These are phyloP conservation scores for Trypanosomatidae sp. DNA, from an alignment of 208 protist genomes.

Conservation along the genomic window DNA sequence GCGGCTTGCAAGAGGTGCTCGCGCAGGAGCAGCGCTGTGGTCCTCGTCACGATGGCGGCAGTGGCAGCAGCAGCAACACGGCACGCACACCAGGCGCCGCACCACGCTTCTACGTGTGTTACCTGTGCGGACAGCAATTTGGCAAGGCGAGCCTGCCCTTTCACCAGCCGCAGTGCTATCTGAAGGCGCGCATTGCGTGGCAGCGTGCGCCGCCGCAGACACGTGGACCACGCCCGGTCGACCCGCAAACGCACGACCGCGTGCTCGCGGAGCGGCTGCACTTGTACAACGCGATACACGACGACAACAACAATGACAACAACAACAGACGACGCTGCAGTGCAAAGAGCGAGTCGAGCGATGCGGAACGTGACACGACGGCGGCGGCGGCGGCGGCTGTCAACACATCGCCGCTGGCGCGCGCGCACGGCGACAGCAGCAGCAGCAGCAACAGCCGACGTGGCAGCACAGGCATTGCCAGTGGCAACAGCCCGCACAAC, in stretches of 20 bases:
- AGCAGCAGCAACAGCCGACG: too few relatives aligned
- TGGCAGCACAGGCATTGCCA: too few relatives aligned
- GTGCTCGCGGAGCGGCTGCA: slow-evolving; percentile 14
- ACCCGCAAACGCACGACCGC: slow-evolving; percentile 45
- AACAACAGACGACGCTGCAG: background rate
- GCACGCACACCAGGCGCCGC: too few relatives aligned
- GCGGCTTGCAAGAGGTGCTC: background rate
- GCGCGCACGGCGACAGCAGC: too few relatives aligned
- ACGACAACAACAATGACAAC: background rate
- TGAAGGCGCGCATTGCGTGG: slow-evolving; percentile 85
- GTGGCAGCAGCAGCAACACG: background rate
- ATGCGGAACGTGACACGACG: too few relatives aligned
- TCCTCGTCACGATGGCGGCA: too few relatives aligned
- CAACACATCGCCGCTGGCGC: too few relatives aligned
- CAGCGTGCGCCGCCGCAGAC: slow-evolving; percentile 52
- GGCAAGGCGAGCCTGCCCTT: slow-evolving; percentile 71
- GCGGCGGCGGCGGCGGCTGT: too few relatives aligned
- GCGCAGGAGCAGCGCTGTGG: too few relatives aligned
- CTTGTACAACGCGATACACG: slow-evolving; percentile 1
- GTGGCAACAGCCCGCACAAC: too few relatives aligned
- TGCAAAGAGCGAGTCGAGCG: too few relatives aligned
- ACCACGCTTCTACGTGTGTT: slow-evolving; percentile 80
- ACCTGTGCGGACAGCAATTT: slow-evolving; percentile 85
- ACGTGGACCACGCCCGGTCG: slow-evolving; percentile 59
- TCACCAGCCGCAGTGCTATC: slow-evolving; percentile 87